Conservation (phyloP, 2,329 filamentous ascomycete species). For the Clarireedia paspali region DNA sequence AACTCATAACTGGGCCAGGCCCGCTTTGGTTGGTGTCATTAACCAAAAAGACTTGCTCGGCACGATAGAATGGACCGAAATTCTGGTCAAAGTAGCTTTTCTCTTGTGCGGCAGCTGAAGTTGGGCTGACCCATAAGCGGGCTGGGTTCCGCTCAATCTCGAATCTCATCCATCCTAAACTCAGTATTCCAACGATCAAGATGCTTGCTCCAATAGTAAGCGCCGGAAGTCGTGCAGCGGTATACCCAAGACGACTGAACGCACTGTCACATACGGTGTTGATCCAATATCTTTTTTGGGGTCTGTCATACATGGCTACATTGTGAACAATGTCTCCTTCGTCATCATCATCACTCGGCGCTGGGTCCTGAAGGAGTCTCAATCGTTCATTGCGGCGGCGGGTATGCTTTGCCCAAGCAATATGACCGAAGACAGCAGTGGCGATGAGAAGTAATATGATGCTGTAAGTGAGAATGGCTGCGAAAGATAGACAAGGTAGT, state of each 20-base stretch:
- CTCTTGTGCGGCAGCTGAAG: slow-evolving; percentile 81
- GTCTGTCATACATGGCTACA: slow-evolving; percentile 69
- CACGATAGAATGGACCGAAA: slow-evolving; percentile 93
- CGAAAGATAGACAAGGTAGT: slow-evolving; percentile 90
- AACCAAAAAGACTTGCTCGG: slow-evolving; percentile 87
- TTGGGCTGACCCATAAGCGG: slow-evolving; percentile 91
- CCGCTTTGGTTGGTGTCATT: slow-evolving; percentile 66
- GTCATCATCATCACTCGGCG: slow-evolving; percentile 85
- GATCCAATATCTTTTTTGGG: slow-evolving; percentile 70
- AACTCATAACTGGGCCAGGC: slow-evolving; percentile 72
- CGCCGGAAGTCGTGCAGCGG: slow-evolving; percentile 74
- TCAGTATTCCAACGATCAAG: slow-evolving; percentile 69
- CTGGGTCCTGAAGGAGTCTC: slow-evolving; percentile 77
- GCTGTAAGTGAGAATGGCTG: slow-evolving; percentile 79
- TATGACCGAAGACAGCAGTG: slow-evolving; percentile 61
- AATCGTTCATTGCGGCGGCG: slow-evolving; percentile 72
- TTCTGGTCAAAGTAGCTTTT: slow-evolving; percentile 89
- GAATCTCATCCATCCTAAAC: slow-evolving; percentile 82
- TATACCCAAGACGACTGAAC: slow-evolving; percentile 73
- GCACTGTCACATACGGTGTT: slow-evolving; percentile 75
- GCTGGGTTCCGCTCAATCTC: slow-evolving; percentile 87
- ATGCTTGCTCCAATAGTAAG: slow-evolving; percentile 74
- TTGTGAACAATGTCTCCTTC: slow-evolving; percentile 78
- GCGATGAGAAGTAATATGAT: slow-evolving; percentile 62
- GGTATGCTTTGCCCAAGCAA: slow-evolving; percentile 66